phyloP scores from a whole-genome alignment of 148 eudicot genomes.

The Amaranthus cruentus region DNA sequence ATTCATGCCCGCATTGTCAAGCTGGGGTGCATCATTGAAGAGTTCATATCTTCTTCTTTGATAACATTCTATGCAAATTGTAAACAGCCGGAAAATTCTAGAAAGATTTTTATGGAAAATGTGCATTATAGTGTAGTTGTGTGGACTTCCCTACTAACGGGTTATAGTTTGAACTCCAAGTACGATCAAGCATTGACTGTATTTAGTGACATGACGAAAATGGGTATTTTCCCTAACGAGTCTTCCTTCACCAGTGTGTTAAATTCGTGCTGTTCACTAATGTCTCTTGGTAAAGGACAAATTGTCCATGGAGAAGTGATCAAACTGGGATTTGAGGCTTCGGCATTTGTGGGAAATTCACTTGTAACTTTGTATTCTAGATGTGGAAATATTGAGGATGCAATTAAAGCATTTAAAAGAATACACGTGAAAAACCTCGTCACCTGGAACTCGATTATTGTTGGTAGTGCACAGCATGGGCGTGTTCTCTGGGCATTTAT shows the following conservation, averaged over 20 bases:
- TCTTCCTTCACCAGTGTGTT: constrained; percentile 78
- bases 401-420: constrained; percentile 38
- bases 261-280: constrained; percentile 59
- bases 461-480: constrained; percentile 81
- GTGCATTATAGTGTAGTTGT: constrained; percentile 56
- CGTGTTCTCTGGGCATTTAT: constrained; percentile 41
- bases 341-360: constrained; percentile 70
- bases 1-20: constrained; percentile 55
- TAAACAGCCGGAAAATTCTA: constrained; percentile 37
- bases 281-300: constrained; percentile 44
- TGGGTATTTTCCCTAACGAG: constrained; percentile 61
- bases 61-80: constrained; percentile 76
- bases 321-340: constrained; percentile 49
- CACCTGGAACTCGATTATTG: constrained; percentile 83
- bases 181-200: constrained; percentile 55
- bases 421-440: constrained; percentile 57
- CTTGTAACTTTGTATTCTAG: constrained; percentile 58
- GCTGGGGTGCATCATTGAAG: constrained; percentile 43
- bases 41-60: constrained; percentile 57
- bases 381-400: constrained; percentile 58
- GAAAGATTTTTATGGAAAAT: constrained; percentile 55
- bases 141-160: constrained; percentile 87
- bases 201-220: constrained; percentile 52
- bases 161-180: constrained; percentile 43
- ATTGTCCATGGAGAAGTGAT: constrained; percentile 45